Evolutionary conservation across 2,329 filamentous ascomycete genomes (phyloP).

Genomic region (Penicillium italicum): DNA sequence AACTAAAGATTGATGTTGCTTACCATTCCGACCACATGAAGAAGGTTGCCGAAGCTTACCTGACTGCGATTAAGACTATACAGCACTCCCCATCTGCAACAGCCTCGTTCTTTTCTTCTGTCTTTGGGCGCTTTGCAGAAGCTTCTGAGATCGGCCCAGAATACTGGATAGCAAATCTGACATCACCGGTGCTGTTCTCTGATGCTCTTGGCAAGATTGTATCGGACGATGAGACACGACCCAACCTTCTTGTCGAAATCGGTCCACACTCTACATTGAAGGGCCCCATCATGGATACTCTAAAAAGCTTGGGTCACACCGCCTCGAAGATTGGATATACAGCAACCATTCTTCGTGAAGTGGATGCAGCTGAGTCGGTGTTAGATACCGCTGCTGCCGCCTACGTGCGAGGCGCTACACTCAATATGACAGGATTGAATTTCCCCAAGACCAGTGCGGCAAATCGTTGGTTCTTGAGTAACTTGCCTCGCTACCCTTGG

Average conservation of each 20-base stretch:
- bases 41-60: conserved; percentile 20
- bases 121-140: conserved; percentile 13
- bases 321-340: conserved; percentile 19
- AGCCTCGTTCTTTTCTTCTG: conserved; percentile 21
- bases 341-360: conserved; percentile 24
- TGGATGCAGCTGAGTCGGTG: conserved; percentile 21
- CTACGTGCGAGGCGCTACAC: conserved; percentile 15
- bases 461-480: conserved; percentile 21
- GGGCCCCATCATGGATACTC: conserved; percentile 27
- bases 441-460: conserved; percentile 15
- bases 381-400: conserved; percentile 22
- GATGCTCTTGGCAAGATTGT: conserved; percentile 20
- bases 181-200: conserved; percentile 23
- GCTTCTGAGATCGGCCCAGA: conserved; percentile 21
- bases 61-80: conserved; percentile 17
- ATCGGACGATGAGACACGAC: conserved; percentile 14
- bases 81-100: conserved; percentile 11
- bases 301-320: conserved; percentile 22
- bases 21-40: conserved; percentile 25
- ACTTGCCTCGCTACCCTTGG: conserved; percentile 49
- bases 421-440: conserved; percentile 19
- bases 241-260: conserved; percentile 28
- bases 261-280: conserved; percentile 38
- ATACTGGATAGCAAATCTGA: conserved; percentile 29
- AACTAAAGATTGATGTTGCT: conserved; percentile 31